A percentile compares a stretch with the other conserved stretches of the same genome.
phyloP scores from a whole-genome alignment of 345 rosid genomes.

The Hibiscus mutabilis region DNA sequence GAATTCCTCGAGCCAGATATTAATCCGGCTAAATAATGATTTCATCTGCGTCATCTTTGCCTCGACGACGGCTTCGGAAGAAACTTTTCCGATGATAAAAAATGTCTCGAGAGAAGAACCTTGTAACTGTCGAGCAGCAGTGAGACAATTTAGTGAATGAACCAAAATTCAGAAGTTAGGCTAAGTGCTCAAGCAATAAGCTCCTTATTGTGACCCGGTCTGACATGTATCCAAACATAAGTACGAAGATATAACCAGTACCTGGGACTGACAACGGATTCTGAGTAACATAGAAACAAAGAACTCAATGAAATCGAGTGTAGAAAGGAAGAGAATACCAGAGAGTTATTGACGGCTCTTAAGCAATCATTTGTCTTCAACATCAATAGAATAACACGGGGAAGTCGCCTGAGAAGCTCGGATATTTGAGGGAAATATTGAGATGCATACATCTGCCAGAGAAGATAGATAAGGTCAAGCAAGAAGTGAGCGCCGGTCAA shows the following conservation, averaged over 20 bases:
- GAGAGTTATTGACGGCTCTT: conserved; percentile 69
- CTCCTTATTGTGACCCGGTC: not conserved
- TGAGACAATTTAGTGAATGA: not conserved
- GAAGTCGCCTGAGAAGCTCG: conserved; percentile 87
- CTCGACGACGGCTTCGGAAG: conserved; percentile 13
- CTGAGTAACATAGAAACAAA: not conserved
- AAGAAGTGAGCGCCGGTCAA: conserved; percentile 1
- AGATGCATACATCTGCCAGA: conserved; percentile 81
- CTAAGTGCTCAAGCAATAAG: not conserved
- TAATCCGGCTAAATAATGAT: conserved; percentile 27
- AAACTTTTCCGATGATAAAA: conserved; percentile 29
- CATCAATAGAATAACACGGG: conserved; percentile 83
- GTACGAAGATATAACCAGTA: not conserved
- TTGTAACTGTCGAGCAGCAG: conserved; percentile 40
- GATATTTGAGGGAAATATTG: conserved; percentile 81
- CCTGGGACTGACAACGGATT: not conserved
- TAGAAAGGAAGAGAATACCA: conserved; percentile 34
- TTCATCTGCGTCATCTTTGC: conserved; percentile 56
- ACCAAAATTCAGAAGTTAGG: not conserved
- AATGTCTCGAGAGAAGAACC: conserved; percentile 74
- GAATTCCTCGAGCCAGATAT: conserved; percentile 47
- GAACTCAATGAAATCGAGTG: conserved; percentile 5
- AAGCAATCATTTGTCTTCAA: conserved; percentile 95
- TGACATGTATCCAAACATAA: not conserved
- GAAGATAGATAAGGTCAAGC: not conserved